phyloP scores from a whole-genome alignment of 2,329 filamentous ascomycete genomes.

The Geosmithia flava region DNA sequence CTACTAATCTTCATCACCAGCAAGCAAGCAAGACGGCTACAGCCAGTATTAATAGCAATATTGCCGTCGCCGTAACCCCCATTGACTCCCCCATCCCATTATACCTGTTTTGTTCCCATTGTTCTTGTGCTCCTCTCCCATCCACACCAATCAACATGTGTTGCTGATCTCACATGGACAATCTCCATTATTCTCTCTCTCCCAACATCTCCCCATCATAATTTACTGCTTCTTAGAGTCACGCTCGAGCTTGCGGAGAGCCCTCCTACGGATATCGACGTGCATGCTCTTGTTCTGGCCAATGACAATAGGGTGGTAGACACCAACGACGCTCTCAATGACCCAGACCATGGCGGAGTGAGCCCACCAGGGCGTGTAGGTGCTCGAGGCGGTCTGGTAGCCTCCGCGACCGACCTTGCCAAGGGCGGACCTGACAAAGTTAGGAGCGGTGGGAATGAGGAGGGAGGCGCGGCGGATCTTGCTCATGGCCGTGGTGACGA shows the following conservation, averaged over 20 bases:
- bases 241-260: constrained; percentile 71
- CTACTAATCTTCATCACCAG: background rate
- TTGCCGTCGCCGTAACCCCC: background rate
- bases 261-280: constrained; percentile 67
- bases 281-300: constrained; percentile 57
- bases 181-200: too few relatives aligned
- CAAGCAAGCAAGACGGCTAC: background rate
- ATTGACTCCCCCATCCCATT: background rate
- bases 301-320: constrained; percentile 32
- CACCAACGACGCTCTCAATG: constrained; percentile 46
- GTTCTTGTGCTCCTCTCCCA: too few relatives aligned
- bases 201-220: background rate
- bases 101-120: background rate
- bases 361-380: constrained; percentile 86
- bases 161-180: background rate
- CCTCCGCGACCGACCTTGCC: constrained; percentile 72
- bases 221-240: constrained; percentile 57
- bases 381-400: constrained; percentile 68
- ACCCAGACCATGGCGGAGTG: constrained; percentile 84
- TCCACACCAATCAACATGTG: background rate
- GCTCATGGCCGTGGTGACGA: constrained; percentile 93
- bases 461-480: constrained; percentile 75
- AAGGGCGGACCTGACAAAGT: constrained; percentile 70
- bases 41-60: background rate
- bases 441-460: constrained; percentile 68